A percentile compares a stretch with the other conserved stretches of the same genome.
These are phyloP conservation scores for Fusarium newnesense DNA, from an alignment of 2,329 filamentous ascomycete species.

Conservation along the genomic window DNA sequence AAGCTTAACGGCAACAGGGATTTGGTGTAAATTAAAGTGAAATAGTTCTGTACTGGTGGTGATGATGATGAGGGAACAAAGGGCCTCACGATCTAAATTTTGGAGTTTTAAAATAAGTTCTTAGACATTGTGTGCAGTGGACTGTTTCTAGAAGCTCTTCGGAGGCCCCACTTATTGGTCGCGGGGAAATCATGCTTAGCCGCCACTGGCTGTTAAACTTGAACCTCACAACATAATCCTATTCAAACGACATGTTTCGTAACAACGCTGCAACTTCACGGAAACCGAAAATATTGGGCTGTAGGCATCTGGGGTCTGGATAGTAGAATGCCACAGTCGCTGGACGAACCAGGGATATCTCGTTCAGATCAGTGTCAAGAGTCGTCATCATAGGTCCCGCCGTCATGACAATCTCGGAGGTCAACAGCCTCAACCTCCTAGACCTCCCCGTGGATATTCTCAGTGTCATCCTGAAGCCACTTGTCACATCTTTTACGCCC, in stretches of 20 bases:
- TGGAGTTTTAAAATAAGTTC: too few relatives aligned
- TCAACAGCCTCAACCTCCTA: conserved; percentile 43
- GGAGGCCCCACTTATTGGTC: conserved; percentile 10
- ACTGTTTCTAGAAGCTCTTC: background rate
- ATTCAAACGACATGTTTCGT: conserved; percentile 4
- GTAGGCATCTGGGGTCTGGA: background rate
- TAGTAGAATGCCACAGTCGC: conserved; percentile 2
- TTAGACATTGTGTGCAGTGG: too few relatives aligned
- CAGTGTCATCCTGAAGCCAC: conserved; percentile 45
- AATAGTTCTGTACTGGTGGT: too few relatives aligned
- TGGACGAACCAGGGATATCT: background rate
- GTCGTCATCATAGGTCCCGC: background rate
- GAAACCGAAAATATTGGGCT: too few relatives aligned
- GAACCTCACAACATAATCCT: background rate
- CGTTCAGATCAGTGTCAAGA: background rate
- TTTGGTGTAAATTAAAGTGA: too few relatives aligned
- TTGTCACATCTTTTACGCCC: conserved; percentile 40
- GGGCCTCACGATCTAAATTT: too few relatives aligned
- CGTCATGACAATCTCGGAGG: conserved; percentile 19
- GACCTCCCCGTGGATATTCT: conserved; percentile 50
- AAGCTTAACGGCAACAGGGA: too few relatives aligned
- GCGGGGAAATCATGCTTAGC: background rate
- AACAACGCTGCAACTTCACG: background rate
- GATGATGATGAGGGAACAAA: too few relatives aligned
- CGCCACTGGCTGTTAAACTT: conserved; percentile 11